Percentiles rank a stretch among this genome's conserved stretches.
Evolutionary conservation across 169 alveolate genomes (phyloP).

Genomic region (Besnoitia besnoiti): DNA sequence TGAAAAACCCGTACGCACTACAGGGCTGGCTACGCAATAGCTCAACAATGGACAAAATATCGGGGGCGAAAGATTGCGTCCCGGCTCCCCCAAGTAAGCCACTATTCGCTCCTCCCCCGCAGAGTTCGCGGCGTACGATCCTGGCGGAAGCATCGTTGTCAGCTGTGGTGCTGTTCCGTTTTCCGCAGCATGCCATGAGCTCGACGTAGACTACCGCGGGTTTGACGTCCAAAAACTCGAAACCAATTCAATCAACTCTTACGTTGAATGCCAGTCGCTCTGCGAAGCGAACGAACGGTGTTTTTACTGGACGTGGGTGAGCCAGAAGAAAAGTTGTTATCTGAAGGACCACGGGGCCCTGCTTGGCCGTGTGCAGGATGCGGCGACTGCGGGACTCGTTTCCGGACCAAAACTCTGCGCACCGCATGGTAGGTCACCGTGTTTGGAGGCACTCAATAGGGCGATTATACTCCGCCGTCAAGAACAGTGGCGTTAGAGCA

Average conservation of each 20-base stretch:
- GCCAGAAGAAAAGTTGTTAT: neutral
- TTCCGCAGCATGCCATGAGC: neutral
- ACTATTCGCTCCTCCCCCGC: neutral
- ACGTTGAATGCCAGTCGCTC: neutral
- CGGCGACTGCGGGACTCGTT: neutral
- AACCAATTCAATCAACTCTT: neutral
- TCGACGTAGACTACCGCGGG: neutral
- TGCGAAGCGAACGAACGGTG: conserved; percentile 7
- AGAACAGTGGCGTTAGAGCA: no score
- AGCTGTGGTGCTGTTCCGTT: neutral
- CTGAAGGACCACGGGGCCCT: neutral
- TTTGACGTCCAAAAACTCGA: neutral
- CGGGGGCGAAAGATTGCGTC: conserved; percentile 9
- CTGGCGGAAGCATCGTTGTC: neutral
- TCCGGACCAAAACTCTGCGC: conserved; percentile 17
- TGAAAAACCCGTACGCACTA: neutral
- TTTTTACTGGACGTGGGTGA: conserved; percentile 34
- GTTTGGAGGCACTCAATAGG: no score
- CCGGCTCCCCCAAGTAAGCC: neutral
- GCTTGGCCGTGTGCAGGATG: neutral
- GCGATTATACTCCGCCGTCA: no score
- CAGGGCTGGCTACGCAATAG: neutral
- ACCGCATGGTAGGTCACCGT: neutral
- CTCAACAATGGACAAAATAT: neutral
- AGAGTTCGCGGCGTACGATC: neutral